Base-by-base conservation (phyloP, 2,329 filamentous ascomycete species). In the Phaeoacremonium minimum region DNA sequence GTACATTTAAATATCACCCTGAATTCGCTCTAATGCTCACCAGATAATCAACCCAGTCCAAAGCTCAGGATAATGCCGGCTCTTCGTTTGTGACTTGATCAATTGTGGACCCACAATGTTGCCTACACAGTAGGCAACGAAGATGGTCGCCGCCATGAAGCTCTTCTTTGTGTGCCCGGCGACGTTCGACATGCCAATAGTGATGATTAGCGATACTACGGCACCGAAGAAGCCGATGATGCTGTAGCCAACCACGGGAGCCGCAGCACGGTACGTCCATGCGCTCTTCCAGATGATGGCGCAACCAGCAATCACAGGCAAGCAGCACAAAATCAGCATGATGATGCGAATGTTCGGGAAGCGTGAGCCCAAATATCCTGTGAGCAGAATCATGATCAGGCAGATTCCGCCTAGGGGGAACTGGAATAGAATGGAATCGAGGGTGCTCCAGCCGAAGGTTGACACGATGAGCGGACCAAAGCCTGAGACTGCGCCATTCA, bases 91-190 rank as follows among this genome's bases (percentile, higher is more conserved):
- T n/a, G 73, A 80, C 47, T 75, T 76, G 28, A 88, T 74, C 28
- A 88, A 64, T 58, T 85, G 82, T 4, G 85, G 85, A 0, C 84
- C 84, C 16, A 88, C 77, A 34, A 89, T 88, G 47, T 88, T 88
- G 2, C 84, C 72, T 4, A 88, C 78, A 37, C 82, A 85, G 51
- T 88, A 88, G 1, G 81, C 83, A 0, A 86, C 81, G 44, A 88
- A 89, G 2, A 86, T 82, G 0, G 80, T 79, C 0, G 80, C 79
- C 0, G 84, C 81, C 70, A 85, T 87, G 49, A 84, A 80, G 44
- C 79, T 84, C 66, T 88, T 88, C 63, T 89, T 89, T 0, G 84
- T 88, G 16, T 84, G 75, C 0, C 85, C 85, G 0, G 84, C 83
- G 0, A 88, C 82, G 45, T 89, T 89, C 9, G 76, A 75, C 67